A percentile compares a stretch with the other conserved stretches of the same genome.
phyloP scores from a whole-genome alignment of 441 rosid genomes.

The Mallotus japonicus region DNA sequence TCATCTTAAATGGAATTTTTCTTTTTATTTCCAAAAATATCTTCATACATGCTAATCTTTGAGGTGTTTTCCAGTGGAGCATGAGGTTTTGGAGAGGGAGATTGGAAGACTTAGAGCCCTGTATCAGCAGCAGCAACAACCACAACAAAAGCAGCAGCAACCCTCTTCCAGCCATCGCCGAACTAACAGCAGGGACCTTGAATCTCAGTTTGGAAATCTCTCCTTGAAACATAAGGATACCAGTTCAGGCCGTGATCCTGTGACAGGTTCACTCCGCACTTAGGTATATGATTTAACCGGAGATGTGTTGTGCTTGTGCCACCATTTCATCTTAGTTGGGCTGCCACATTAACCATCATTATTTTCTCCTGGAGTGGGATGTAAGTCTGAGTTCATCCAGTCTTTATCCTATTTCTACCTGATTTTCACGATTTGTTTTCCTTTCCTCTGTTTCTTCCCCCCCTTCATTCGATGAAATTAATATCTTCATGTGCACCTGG shows the following conservation, averaged over 20 bases:
- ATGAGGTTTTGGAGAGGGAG: constrained; percentile 94
- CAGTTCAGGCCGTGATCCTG: constrained; percentile 58
- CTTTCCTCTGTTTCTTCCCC: constrained; percentile 23
- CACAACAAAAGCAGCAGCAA: constrained; percentile 42
- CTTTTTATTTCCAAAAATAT: neutral
- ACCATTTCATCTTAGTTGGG: constrained; percentile 14
- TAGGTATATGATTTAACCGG: constrained; percentile 37
- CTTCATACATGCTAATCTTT: constrained; percentile 5
- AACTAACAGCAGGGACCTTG: constrained; percentile 75
- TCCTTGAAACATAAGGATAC: constrained; percentile 75
- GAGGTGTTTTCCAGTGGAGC: constrained; percentile 69
- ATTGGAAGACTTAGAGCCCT: constrained; percentile 73
- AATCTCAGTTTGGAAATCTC: constrained; percentile 82
- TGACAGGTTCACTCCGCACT: constrained; percentile 62
- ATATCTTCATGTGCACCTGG: constrained; percentile 68
- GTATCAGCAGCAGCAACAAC: constrained; percentile 66
- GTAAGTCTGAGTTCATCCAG: constrained; percentile 32
- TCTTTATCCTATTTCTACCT: constrained; percentile 31
- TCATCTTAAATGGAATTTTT: neutral
- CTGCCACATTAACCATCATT: constrained; percentile 32
- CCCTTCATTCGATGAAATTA: constrained; percentile 31
- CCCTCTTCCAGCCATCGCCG: constrained; percentile 72
- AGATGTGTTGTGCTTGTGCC: constrained; percentile 28
- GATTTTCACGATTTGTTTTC: constrained; percentile 31
- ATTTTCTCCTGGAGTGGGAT: constrained; percentile 32